A percentile compares a stretch with the other conserved stretches of the same genome.
These are phyloP conservation scores for Talaromyces sp. DNA, from an alignment of 2,329 filamentous ascomycete species.

Conservation along the genomic window DNA sequence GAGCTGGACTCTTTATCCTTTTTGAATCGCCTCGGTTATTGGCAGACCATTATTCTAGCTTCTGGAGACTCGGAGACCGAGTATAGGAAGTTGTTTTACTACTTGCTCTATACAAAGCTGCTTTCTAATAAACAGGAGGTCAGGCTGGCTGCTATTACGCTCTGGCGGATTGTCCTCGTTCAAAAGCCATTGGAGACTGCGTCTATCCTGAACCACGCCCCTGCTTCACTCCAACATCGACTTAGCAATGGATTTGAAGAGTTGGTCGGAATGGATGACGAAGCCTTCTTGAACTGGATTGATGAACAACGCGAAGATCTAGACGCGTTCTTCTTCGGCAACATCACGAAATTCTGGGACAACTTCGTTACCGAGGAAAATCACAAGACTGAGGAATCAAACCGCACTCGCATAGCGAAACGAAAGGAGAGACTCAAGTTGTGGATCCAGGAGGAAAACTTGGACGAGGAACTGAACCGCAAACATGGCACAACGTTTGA, in stretches of 20 bases:
- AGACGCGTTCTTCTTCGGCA: slow-evolving; percentile 76
- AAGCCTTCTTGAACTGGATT: slow-evolving; percentile 82
- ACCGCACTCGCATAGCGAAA: slow-evolving; percentile 64
- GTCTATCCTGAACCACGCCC: slow-evolving; percentile 66
- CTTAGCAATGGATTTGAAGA: slow-evolving; percentile 75
- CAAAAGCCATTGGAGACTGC: slow-evolving; percentile 84
- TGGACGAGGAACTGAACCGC: slow-evolving; percentile 66
- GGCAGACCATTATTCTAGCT: slow-evolving; percentile 86
- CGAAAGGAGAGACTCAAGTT: slow-evolving; percentile 76
- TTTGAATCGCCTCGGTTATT: slow-evolving; percentile 84
- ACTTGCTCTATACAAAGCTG: slow-evolving; percentile 85
- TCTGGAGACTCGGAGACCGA: slow-evolving; percentile 74
- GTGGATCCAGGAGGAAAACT: slow-evolving; percentile 69
- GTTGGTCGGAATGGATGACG: slow-evolving; percentile 82
- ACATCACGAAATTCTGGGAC: slow-evolving; percentile 80
- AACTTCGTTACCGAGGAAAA: slow-evolving; percentile 83
- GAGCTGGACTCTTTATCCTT: slow-evolving; percentile 65
- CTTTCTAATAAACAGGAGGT: slow-evolving; percentile 65
- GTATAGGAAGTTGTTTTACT: slow-evolving; percentile 81
- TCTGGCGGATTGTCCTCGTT: slow-evolving; percentile 88
- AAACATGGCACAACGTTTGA: slow-evolving; percentile 83
- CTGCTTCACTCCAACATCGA: slow-evolving; percentile 64
- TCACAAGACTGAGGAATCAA: slow-evolving; percentile 69
- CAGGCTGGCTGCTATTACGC: slow-evolving; percentile 70
- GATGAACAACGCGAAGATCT: slow-evolving; percentile 74